phyloP scores from a whole-genome alignment of 1,139 yeast genomes.

The Candida pseudoviswanathii region DNA sequence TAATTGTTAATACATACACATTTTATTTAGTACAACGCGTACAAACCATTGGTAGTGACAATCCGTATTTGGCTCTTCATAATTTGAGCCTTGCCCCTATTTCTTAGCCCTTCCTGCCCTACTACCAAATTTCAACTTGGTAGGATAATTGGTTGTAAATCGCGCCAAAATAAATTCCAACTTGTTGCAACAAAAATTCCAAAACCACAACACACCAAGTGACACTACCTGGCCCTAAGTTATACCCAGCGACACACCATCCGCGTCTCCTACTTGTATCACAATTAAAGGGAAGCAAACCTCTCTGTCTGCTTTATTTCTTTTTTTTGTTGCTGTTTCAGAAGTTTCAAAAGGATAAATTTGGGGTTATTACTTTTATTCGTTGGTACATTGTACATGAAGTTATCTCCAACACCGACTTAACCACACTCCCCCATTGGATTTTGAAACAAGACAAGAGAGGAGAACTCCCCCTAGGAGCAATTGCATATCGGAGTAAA shows the following conservation, averaged over 20 bases:
- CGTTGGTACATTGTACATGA: constrained; percentile 1
- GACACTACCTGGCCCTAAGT: not conserved
- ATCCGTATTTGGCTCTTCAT: not conserved
- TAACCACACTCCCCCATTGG: not conserved
- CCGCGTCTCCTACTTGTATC: no score
- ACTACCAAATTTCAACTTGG: not conserved
- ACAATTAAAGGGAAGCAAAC: not conserved
- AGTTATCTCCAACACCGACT: not conserved
- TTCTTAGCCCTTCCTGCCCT: not conserved
- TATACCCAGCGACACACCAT: no score
- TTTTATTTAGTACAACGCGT: not conserved
- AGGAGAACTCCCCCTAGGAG: not conserved
- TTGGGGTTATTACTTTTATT: not conserved
- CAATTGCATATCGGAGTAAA: not conserved
- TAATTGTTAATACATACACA: constrained; percentile 3
- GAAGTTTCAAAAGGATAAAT: not conserved
- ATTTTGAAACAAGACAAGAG: not conserved
- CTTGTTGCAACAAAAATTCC: not conserved
- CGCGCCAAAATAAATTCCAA: constrained; percentile 1
- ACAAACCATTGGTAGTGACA: no score
- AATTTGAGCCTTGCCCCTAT: not conserved
- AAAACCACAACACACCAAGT: not conserved
- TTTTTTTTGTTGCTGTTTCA: not conserved
- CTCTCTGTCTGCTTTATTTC: no score
- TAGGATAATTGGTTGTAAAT: not conserved